These are phyloP conservation scores for carrot (Daucus carota) DNA, from an alignment of 129 eudicot species.

Conservation along the genomic window DNA sequence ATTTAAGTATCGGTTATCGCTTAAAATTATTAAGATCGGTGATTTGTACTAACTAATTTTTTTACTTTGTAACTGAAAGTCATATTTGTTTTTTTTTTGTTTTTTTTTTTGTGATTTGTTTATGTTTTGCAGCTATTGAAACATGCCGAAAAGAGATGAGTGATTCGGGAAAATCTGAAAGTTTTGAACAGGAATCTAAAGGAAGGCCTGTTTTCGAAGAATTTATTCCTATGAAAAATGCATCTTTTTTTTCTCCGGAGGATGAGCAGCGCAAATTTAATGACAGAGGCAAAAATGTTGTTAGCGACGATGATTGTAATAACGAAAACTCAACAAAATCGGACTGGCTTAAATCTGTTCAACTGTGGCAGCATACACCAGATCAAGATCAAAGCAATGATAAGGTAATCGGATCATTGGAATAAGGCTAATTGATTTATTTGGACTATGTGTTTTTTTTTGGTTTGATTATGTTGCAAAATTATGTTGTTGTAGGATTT, in stretches of 20 bases:
- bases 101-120: not conserved
- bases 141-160: slow-evolving; percentile 57
- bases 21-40: not conserved
- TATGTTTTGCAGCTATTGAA: slow-evolving; percentile 56
- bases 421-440: not conserved
- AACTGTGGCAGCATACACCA: slow-evolving; percentile 75
- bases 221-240: slow-evolving; percentile 66
- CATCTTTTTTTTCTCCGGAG: slow-evolving; percentile 12
- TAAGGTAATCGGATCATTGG: slow-evolving; percentile 27
- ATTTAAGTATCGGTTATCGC: not conserved
- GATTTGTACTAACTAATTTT: too few relatives aligned
- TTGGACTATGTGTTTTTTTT: slow-evolving; percentile 1
- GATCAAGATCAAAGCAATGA: slow-evolving; percentile 63
- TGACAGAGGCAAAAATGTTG: slow-evolving; percentile 11
- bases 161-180: slow-evolving; percentile 54
- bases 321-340: slow-evolving; percentile 40
- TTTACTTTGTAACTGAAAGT: too few relatives aligned
- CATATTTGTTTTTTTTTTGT: not conserved
- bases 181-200: slow-evolving; percentile 69
- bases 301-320: slow-evolving; percentile 11
- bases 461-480: slow-evolving; percentile 14
- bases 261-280: slow-evolving; percentile 24
- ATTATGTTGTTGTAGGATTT: slow-evolving; percentile 30
- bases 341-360: slow-evolving; percentile 93
- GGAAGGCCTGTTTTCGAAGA: slow-evolving; percentile 68